Base-by-base conservation (phyloP, 805 yeast genomes). In the Metschnikowia corniflorae region DNA sequence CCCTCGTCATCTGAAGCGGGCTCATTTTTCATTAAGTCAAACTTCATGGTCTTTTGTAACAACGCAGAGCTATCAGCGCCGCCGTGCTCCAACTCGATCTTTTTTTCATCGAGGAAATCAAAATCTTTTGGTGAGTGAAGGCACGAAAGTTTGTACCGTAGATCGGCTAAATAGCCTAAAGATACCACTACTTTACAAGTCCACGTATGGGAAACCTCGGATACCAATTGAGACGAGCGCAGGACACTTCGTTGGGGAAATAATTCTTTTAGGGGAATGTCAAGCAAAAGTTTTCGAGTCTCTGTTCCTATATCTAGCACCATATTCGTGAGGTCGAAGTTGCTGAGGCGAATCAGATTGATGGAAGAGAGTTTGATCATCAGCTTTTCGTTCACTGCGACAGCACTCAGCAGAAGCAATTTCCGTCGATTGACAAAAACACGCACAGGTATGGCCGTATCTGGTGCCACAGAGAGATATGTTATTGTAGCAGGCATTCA, bases 321-420 rank as follows among this genome's bases (percentile, higher is more conserved):
- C 7, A 57, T 45, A 6, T 43, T 35, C 15, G 43, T 47, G 35
- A 54, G 35, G 34, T 57, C 61, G 31, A 39, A 40, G 27, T 50
- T 52, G 33, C 60, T 54, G 24, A 57, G 49, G 14, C 56, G 47
- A 22, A 57, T 40, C 45, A 47, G 46, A 32, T 49, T 54, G 15
- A 52, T 45, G 23, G 54, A 44, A 13, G 50, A 42, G 19, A 57
- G 45, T 19, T 50, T 49, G 22, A 57, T 43, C 25, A 47, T 41
- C n/a, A 57, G 51, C 34, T 52, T 54, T 17, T 53, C 55, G 31
- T 53, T 57, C 6, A 55, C 50, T 4, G 57, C 43, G 15, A 53
- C 52, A 16, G 50, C 32, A 22, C 42, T 43, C 26, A 50, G 47
- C 39, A 39, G 44, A 2, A 46, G 37, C 15, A 56, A 40, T 25